A percentile compares a stretch with the other conserved stretches of the same genome.
Evolutionary conservation across 352 stramenopile species (phyloP).

Genomic region (Phytophthora pseudosyringae): DNA sequence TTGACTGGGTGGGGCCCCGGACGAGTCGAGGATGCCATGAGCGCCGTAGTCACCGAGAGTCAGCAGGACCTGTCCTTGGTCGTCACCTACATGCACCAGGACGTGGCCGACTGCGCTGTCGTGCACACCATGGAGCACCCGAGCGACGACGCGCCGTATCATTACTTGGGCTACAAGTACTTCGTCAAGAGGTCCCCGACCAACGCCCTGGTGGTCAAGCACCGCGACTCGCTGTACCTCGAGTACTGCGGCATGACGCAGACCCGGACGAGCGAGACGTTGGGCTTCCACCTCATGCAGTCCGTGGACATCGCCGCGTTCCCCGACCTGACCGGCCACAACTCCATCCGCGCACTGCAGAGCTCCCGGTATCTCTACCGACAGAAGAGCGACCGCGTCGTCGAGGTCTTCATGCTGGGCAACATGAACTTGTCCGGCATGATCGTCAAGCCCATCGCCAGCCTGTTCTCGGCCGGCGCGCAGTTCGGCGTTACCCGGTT

Average conservation of each 20-base stretch:
- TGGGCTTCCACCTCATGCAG: slow-evolving; percentile 58
- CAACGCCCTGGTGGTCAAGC: slow-evolving; percentile 35
- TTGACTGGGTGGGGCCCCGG: slow-evolving; percentile 46
- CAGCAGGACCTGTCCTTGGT: slow-evolving; percentile 58
- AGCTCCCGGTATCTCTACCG: slow-evolving; percentile 58
- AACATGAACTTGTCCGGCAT: slow-evolving; percentile 46
- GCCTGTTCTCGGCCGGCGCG: slow-evolving; percentile 45
- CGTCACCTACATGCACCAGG: slow-evolving; percentile 60
- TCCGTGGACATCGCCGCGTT: slow-evolving; percentile 47
- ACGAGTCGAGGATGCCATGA: slow-evolving; percentile 55
- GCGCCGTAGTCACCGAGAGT: slow-evolving; percentile 51
- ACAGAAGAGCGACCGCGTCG: slow-evolving; percentile 52
- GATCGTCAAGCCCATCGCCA: slow-evolving; percentile 43
- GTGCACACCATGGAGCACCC: slow-evolving; percentile 59
- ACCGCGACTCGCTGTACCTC: slow-evolving; percentile 46
- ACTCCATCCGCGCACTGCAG: slow-evolving; percentile 51
- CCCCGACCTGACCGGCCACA: slow-evolving; percentile 46
- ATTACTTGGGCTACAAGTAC: slow-evolving; percentile 63
- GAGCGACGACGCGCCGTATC: slow-evolving; percentile 48
- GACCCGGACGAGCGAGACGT: slow-evolving; percentile 34
- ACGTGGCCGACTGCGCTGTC: slow-evolving; percentile 60
- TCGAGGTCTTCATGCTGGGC: slow-evolving; percentile 56
- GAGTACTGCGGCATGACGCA: slow-evolving; percentile 50
- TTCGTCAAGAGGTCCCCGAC: slow-evolving; percentile 55
- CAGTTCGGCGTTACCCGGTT: slow-evolving; percentile 51